A percentile compares a stretch with the other conserved stretches of the same genome.
These are phyloP conservation scores for Aurantiochytrium sp. DNA, from an alignment of 108 stramenopile genomes.

Conservation along the genomic window DNA sequence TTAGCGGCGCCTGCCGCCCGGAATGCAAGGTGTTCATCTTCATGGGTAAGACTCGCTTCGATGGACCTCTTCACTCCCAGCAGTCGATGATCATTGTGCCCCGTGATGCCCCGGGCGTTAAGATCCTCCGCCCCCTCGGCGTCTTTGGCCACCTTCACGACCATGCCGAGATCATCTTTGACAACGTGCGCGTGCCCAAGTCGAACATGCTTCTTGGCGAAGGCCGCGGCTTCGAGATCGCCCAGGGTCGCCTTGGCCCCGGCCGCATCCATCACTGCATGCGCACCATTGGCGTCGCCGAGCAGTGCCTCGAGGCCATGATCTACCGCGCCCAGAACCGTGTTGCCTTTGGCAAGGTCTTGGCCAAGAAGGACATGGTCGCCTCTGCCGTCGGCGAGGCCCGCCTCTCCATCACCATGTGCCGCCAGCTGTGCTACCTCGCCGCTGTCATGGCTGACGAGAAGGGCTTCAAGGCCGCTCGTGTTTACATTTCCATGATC, in stretches of 20 bases:
- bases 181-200: slow-evolving; percentile 29
- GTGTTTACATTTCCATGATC: slow-evolving; percentile 50
- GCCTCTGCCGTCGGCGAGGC: slow-evolving; percentile 2
- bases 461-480: slow-evolving; percentile 23
- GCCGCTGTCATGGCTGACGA: slow-evolving; percentile 34
- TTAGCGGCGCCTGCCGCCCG: slow-evolving; percentile 66
- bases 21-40: slow-evolving; percentile 74
- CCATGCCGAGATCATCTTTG: slow-evolving; percentile 47
- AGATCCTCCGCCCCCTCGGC: slow-evolving; percentile 66
- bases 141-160: slow-evolving; percentile 91
- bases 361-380: slow-evolving; percentile 6
- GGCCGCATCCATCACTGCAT: slow-evolving; percentile 35
- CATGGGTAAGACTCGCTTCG: slow-evolving; percentile 57
- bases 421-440: slow-evolving; percentile 22
- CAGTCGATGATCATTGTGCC: slow-evolving; percentile 64
- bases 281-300: slow-evolving; percentile 23
- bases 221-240: slow-evolving; percentile 49
- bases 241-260: slow-evolving; percentile 35
- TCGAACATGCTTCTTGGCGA: slow-evolving; percentile 41
- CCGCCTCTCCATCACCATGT: neutral
- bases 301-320: slow-evolving; percentile 13
- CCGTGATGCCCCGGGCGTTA: slow-evolving; percentile 64
- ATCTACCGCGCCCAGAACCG: neutral
- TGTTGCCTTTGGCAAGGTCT: slow-evolving; percentile 24
- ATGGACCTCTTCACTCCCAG: slow-evolving; percentile 31